phyloP scores from a whole-genome alignment of 768 basidiomycete species.

The Cystoderma amianthinum region DNA sequence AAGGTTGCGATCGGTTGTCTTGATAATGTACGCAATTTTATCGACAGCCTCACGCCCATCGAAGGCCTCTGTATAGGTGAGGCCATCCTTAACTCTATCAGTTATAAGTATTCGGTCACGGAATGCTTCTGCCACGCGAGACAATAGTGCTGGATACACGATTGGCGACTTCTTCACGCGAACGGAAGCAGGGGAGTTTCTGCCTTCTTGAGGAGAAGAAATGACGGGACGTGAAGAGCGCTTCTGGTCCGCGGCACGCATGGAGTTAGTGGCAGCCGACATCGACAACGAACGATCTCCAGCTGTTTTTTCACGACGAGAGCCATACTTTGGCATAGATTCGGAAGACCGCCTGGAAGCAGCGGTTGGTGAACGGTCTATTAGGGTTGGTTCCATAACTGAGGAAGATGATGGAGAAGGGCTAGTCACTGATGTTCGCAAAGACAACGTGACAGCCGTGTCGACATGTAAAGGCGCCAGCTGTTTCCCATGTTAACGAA shows the following conservation, averaged over 20 bases:
- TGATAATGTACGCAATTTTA: constrained; percentile 96
- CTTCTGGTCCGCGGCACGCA: constrained; percentile 35
- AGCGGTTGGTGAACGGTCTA: constrained; percentile 13
- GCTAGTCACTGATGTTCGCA: constrained; percentile 33
- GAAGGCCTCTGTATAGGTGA: constrained; percentile 94
- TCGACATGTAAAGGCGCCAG: constrained; percentile 65
- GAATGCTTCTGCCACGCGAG: constrained; percentile 92
- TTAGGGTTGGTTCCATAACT: constrained; percentile 20
- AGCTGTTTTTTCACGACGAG: constrained; percentile 50
- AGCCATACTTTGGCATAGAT: constrained; percentile 48
- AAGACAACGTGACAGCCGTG: constrained; percentile 34
- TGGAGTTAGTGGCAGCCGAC: constrained; percentile 50
- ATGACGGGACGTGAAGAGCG: constrained; percentile 25
- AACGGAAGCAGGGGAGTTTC: constrained; percentile 31
- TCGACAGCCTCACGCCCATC: constrained; percentile 97
- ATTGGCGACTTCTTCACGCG: constrained; percentile 56
- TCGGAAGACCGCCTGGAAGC: constrained; percentile 62
- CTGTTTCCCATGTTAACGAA: constrained; percentile 25
- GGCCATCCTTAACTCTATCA: constrained; percentile 88
- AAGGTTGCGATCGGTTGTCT: constrained; percentile 94
- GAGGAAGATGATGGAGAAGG: constrained; percentile 35
- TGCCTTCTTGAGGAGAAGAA: constrained; percentile 27
- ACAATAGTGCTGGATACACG: constrained; percentile 94
- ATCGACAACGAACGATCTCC: constrained; percentile 77
- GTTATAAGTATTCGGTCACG: constrained; percentile 68